Conservation (phyloP, 2,329 filamentous ascomycete species). For the Sordariomycetes sp. region DNA sequence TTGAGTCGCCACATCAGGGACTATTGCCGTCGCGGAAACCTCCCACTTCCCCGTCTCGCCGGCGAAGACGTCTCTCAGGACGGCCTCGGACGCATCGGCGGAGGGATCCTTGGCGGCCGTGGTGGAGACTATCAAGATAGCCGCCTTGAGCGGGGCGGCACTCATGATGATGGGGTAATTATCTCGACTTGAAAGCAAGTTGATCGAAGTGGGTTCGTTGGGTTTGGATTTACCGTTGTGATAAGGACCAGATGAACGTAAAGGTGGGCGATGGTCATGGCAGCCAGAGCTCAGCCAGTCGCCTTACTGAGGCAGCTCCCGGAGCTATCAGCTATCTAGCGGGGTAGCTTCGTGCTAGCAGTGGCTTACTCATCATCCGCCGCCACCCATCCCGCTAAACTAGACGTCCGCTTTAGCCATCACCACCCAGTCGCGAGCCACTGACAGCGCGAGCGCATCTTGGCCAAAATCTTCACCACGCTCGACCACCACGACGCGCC, state of each 20-base stretch:
- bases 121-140: slow-evolving; percentile 80
- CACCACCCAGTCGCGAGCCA: background rate
- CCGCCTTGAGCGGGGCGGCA: slow-evolving; percentile 44
- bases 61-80: slow-evolving; percentile 56
- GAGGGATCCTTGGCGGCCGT: slow-evolving; percentile 71
- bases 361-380: background rate
- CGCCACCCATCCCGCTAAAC: background rate
- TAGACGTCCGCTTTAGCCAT: too few relatives aligned
- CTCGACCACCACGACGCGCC: background rate
- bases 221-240: background rate
- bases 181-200: background rate
- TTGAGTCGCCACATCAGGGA: slow-evolving; percentile 58
- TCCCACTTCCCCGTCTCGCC: slow-evolving; percentile 58
- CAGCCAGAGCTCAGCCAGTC: background rate
- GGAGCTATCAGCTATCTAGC: background rate
- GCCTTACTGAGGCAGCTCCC: background rate
- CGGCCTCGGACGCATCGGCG: slow-evolving; percentile 58
- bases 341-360: background rate
- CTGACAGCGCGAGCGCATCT: background rate
- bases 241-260: background rate
- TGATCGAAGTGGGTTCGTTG: background rate
- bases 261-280: too few relatives aligned
- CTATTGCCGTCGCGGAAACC: slow-evolving; percentile 56
- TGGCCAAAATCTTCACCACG: background rate
- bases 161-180: slow-evolving; percentile 16